Evolutionary conservation across 768 basidiomycete genomes (phyloP).

Genomic region (Mycena indigotica): DNA sequence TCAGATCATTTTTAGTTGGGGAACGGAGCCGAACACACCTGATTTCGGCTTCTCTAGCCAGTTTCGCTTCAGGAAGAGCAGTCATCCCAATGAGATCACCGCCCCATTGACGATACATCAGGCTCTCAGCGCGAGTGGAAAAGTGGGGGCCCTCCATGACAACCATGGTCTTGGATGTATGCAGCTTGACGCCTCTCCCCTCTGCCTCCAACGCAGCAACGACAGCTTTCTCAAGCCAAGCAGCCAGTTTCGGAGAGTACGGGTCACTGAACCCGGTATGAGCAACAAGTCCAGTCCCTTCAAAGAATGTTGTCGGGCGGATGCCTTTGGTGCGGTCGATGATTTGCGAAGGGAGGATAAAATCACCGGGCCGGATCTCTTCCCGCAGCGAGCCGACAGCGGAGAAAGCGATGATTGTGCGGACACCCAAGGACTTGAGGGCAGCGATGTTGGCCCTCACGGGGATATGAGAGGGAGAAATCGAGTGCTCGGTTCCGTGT

Average conservation of each 20-base stretch:
- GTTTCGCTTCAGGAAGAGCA: constrained; percentile 93
- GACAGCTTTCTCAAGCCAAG: constrained; percentile 69
- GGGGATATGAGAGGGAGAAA: constrained; percentile 81
- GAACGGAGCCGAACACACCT: constrained; percentile 51
- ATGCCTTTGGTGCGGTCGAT: constrained; percentile 97
- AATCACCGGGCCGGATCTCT: constrained; percentile 88
- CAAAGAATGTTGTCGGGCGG: constrained; percentile 87
- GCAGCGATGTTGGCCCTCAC: constrained; percentile 93
- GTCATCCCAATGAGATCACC: constrained; percentile 98
- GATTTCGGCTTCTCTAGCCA: constrained; percentile 93
- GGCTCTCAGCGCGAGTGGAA: constrained; percentile 95
- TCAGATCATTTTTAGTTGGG: neutral
- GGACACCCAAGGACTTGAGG: constrained; percentile 87
- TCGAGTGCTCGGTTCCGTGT: constrained; percentile 81
- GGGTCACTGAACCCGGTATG: constrained; percentile 96
- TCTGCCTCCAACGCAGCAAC: constrained; percentile 60
- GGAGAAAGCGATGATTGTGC: constrained; percentile 89
- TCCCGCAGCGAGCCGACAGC: constrained; percentile 95
- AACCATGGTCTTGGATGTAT: constrained; percentile 82
- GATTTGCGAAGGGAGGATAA: constrained; percentile 86
- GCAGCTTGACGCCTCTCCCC: constrained; percentile 65
- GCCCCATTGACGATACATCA: constrained; percentile 92
- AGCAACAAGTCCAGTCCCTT: constrained; percentile 78
- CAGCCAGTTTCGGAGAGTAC: constrained; percentile 65
- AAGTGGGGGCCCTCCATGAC: constrained; percentile 99